A percentile compares a stretch with the other conserved stretches of the same genome.
Conservation (phyloP, 495 filamentous ascomycete genomes). For the Aspergillus affinis region DNA sequence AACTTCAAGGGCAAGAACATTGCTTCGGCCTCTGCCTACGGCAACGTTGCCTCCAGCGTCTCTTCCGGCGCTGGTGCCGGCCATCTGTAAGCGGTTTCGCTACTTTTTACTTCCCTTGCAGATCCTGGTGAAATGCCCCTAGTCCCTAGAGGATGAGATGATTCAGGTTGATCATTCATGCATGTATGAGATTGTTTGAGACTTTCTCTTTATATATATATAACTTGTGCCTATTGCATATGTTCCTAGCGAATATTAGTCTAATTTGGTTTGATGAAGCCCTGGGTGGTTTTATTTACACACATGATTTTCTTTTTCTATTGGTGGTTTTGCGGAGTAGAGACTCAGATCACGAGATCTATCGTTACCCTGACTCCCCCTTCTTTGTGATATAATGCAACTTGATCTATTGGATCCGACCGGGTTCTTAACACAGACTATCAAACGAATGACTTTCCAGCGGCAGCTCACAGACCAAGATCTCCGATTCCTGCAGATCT, state of each 20-base stretch:
- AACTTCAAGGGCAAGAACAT: slow-evolving; percentile 43
- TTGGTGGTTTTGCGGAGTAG: no score
- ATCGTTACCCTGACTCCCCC: no score
- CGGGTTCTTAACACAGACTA: no score
- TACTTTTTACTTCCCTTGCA: no score
- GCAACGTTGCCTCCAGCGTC: slow-evolving; percentile 26
- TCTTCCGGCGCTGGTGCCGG: slow-evolving; percentile 18
- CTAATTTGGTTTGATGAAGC: neutral
- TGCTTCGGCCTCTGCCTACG: slow-evolving; percentile 31
- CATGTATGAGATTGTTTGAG: neutral
- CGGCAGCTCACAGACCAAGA: no score
- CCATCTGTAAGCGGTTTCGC: slow-evolving; percentile 12
- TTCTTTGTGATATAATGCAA: no score
- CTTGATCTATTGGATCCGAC: no score
- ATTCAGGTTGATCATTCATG: neutral
- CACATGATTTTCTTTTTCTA: no score
- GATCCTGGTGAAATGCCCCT: neutral
- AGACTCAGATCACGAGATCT: no score
- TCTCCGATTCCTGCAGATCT: no score
- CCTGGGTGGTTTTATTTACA: neutral
- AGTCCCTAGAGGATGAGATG: neutral
- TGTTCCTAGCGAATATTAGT: neutral
- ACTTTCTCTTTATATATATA: neutral
- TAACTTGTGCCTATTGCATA: neutral
- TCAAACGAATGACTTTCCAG: no score